Evolutionary conservation across 345 rosid species (phyloP), one percentile per base, ranked within the genome.

Genomic region (Balakata baccata): DNA sequence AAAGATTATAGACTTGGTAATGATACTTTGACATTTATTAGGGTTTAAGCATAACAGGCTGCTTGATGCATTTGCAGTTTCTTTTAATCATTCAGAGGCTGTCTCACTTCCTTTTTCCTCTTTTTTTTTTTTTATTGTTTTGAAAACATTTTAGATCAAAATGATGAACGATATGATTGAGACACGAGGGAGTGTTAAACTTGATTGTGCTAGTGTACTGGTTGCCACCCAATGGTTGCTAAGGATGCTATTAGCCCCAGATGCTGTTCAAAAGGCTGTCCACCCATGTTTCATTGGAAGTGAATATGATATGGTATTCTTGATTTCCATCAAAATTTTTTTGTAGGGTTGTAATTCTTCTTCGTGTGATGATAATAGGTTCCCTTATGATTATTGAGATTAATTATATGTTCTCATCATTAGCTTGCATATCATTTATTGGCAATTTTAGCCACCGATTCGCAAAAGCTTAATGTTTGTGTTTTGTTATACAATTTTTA

Each of bases 1-100:
- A 73, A 87, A 85, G 79, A 69, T 89, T 80, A 71, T 72, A 39
- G 84, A 82, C 79, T 70, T 92, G 96, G 98, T 94, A 87, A 54
- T 70, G 60, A 50, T 11, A 74, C 25, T 20, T 54, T 81, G 45
- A 64, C 53, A 77, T 20, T 66, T 70, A 18, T 61, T 58, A 20
- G 52, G 59, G 54, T 37, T 71, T n/a, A 38, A 62, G 29, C 72
- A 54, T 64, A 52, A 56, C 61, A 43, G 60, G 59, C 68, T 71
- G 65, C 49, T 72, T 43, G 66, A 43, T 64, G 45, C 51, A 43
- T 62, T 62, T 67, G 38, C 4, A n/a, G 57, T 49, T 50, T 38
- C 7, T 47, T 46, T 69, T 22, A 43, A 58, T 63, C 37, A 41
- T 56, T 70, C 43, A 20, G 23, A 66, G 66, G 49, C 49, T 43